Conservation (phyloP, 2,329 filamentous ascomycete genomes). For the Cryphonectria naterciae region DNA sequence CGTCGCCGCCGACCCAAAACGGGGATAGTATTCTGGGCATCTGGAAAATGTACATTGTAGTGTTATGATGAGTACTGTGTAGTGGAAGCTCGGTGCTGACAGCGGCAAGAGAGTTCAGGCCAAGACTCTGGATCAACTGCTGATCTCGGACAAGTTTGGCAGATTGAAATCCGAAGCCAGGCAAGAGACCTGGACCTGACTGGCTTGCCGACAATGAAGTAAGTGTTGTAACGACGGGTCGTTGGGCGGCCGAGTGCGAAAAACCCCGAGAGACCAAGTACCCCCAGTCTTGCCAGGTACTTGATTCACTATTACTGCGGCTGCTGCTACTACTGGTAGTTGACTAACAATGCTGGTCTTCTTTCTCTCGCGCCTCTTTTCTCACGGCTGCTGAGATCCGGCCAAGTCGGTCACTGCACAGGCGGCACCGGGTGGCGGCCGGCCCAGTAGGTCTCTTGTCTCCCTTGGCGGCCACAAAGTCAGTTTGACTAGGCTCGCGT, state of each 20-base stretch:
- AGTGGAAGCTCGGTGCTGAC: background rate
- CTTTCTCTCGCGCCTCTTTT: background rate
- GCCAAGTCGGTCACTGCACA: background rate
- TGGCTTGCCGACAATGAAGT: background rate
- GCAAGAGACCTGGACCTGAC: background rate
- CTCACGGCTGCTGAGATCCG: slow-evolving; percentile 5
- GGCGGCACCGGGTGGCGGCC: background rate
- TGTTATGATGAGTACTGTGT: too few relatives aligned
- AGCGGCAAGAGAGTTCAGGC: background rate
- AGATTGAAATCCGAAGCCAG: background rate
- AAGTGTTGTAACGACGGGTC: background rate
- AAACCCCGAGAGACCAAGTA: background rate
- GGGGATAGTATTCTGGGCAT: background rate
- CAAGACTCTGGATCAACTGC: background rate
- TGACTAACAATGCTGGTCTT: background rate
- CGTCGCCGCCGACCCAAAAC: background rate
- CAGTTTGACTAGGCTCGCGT: slow-evolving; percentile 21
- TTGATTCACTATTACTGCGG: background rate
- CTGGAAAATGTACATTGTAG: background rate
- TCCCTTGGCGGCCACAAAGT: background rate
- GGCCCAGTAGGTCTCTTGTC: background rate
- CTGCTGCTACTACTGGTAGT: too few relatives aligned
- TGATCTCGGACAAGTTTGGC: background rate
- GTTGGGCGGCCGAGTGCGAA: too few relatives aligned
- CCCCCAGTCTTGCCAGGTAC: background rate